phyloP scores from a whole-genome alignment of 108 stramenopile species.

The Skeletonema potamos region DNA sequence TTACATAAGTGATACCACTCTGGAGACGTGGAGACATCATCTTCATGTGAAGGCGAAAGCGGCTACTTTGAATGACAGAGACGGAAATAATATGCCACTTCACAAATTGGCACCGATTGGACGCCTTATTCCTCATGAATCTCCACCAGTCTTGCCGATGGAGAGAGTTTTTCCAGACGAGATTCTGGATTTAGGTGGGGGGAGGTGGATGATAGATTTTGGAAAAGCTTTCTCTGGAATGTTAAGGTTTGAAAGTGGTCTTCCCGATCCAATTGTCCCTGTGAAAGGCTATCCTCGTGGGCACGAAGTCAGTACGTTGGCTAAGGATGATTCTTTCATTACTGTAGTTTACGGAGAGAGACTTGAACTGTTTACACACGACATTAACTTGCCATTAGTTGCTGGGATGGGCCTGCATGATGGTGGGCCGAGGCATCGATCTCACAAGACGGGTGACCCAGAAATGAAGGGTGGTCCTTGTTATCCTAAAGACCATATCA shows the following conservation, averaged over 20 bases:
- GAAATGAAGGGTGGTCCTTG: constrained; percentile 45
- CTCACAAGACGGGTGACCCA: constrained; percentile 14
- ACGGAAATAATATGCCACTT: background rate
- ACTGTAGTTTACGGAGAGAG: constrained; percentile 42
- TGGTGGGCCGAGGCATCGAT: constrained; percentile 33
- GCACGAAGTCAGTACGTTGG: constrained; percentile 35
- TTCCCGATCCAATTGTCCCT: constrained; percentile 47
- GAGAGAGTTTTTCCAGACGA: constrained; percentile 38
- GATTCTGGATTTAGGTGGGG: constrained; percentile 28
- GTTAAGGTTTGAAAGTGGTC: constrained; percentile 42
- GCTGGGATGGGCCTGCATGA: constrained; percentile 50
- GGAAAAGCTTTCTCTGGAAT: constrained; percentile 51
- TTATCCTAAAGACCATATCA: constrained; percentile 46
- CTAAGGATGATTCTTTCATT: constrained; percentile 28
- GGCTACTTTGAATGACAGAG: background rate
- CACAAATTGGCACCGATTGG: constrained; percentile 43
- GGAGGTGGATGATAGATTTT: constrained; percentile 56
- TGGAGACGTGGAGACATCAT: constrained; percentile 33
- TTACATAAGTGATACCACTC: constrained; percentile 44
- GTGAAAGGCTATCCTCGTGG: constrained; percentile 29
- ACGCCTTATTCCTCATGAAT: constrained; percentile 31
- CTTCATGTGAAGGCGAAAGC: constrained; percentile 38
- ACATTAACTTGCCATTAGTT: constrained; percentile 43
- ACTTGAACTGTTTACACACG: constrained; percentile 26
- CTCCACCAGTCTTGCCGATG: constrained; percentile 44